Evolutionary conservation across 805 yeast genomes (phyloP).

Genomic region (Priceomyces castillae): DNA sequence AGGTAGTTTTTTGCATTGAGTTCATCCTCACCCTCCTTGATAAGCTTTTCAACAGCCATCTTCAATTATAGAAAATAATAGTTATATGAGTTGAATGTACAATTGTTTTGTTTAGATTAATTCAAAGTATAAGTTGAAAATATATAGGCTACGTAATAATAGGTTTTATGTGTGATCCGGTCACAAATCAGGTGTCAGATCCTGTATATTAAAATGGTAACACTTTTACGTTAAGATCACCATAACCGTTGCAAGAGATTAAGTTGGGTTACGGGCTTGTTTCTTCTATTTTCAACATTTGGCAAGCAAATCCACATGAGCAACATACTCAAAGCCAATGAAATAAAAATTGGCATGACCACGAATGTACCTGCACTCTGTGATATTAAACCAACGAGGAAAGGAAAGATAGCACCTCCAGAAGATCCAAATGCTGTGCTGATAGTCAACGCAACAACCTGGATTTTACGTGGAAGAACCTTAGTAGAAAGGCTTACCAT

Average conservation of each 20-base stretch:
- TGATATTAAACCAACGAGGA: constrained; percentile 49
- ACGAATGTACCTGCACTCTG: constrained; percentile 47
- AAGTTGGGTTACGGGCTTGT: background rate
- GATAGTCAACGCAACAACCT: constrained; percentile 48
- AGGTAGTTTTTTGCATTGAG: constrained; percentile 34
- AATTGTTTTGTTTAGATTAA: no score
- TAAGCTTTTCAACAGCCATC: constrained; percentile 39
- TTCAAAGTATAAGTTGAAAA: no score
- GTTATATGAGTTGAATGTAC: no score
- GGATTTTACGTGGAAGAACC: constrained; percentile 50
- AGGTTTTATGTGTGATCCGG: no score
- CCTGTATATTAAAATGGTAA: background rate
- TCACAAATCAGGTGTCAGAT: no score
- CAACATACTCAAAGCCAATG: constrained; percentile 31
- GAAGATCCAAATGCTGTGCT: constrained; percentile 56
- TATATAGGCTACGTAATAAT: no score
- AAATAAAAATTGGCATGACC: constrained; percentile 47
- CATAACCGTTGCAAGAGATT: constrained; percentile 2
- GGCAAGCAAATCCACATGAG: constrained; percentile 44
- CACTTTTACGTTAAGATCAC: background rate
- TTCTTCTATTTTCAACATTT: constrained; percentile 20
- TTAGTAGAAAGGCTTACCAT: constrained; percentile 44
- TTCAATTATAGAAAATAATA: background rate
- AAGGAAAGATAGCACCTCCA: constrained; percentile 59
- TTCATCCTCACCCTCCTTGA: constrained; percentile 35